These are phyloP conservation scores for Phytomonas sp. DNA, from an alignment of 208 protist species.

Conservation along the genomic window DNA sequence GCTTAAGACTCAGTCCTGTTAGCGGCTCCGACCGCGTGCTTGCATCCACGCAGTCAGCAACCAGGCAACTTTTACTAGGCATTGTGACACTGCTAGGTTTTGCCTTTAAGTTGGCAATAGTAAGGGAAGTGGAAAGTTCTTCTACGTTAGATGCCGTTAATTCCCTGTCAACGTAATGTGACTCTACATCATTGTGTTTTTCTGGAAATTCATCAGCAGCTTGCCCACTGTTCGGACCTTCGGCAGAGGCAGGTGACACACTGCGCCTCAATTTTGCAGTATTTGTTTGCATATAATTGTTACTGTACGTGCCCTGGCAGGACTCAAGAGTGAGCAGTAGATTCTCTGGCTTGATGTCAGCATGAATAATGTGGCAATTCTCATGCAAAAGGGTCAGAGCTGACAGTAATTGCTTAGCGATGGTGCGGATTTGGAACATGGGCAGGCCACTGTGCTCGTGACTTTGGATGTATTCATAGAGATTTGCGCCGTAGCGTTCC, in stretches of 20 bases:
- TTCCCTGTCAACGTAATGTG: not conserved
- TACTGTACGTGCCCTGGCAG: slow-evolving; percentile 19
- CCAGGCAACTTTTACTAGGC: not conserved
- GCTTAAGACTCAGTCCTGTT: not conserved
- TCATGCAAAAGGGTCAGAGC: slow-evolving; percentile 89
- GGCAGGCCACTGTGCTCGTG: slow-evolving; percentile 69
- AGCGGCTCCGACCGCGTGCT: not conserved
- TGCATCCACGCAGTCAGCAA: not conserved
- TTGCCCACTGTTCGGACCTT: not conserved
- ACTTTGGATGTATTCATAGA: slow-evolving; percentile 84
- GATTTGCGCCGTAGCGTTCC: slow-evolving; percentile 86
- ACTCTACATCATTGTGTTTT: not conserved
- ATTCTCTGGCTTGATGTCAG: slow-evolving; percentile 95
- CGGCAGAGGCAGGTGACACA: not conserved
- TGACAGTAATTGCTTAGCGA: slow-evolving; percentile 87
- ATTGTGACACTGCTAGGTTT: not conserved
- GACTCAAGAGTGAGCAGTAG: slow-evolving; percentile 79
- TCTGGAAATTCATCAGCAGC: not conserved
- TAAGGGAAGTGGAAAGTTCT: not conserved
- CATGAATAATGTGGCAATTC: slow-evolving; percentile 92
- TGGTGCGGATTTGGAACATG: slow-evolving; percentile 79
- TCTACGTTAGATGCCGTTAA: not conserved
- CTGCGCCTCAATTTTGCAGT: not conserved
- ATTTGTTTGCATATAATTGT: not conserved
- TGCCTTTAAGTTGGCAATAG: not conserved